Base-by-base conservation (phyloP, 805 yeast genomes). In the Tetrapisispora pingtungensis region DNA sequence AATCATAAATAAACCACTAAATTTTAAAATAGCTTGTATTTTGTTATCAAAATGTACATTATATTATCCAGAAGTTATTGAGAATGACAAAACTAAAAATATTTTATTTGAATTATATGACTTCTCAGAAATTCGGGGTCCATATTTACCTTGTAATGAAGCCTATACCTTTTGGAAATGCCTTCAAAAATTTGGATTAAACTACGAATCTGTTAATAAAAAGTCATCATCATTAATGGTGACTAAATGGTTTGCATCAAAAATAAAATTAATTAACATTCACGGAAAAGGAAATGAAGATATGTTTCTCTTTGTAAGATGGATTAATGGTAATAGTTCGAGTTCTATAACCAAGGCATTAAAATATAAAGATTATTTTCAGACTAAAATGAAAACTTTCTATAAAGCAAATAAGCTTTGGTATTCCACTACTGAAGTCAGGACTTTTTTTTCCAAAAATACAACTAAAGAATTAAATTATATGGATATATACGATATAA, bases 81-180 rank as follows among this genome's bases (percentile, higher is more conserved):
- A 52, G 4, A 83, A 78, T 43, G 56, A 57, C 8, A 57, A 74
- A 0, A 51, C 78, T 8, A 44, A 64, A 4, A 73, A 68, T 36
- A 75, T 74, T 48, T 58, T 79, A 28, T 73, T 72, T 35, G 73
- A 72, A 26, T 42, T 78, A 1, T 61, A 74, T 39, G 82, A 79
- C 32, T 55, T 74, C 6, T 64, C 84, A 0, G 81, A 76, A 37
- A 64, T 79, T 0, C 75, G 73, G 56, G 90, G 90, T 0, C 90
- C 93, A 2, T 54, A 61, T 1, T 20, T 49, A 1, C 42, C 80
- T 1, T 66, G 71, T 39, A 63, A 71, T 36, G 75, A 71, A 40
- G 64, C 82, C 3, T 61, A 77, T 26, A 49, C 56, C 13, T 75
- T 81, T 49, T 82, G 89, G 89, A 59, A 66, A 42, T 50, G 66